Percentiles rank a stretch among this genome's conserved stretches.
phyloP scores from a whole-genome alignment of 768 basidiomycete species.

The Pulveroboletus frians region DNA sequence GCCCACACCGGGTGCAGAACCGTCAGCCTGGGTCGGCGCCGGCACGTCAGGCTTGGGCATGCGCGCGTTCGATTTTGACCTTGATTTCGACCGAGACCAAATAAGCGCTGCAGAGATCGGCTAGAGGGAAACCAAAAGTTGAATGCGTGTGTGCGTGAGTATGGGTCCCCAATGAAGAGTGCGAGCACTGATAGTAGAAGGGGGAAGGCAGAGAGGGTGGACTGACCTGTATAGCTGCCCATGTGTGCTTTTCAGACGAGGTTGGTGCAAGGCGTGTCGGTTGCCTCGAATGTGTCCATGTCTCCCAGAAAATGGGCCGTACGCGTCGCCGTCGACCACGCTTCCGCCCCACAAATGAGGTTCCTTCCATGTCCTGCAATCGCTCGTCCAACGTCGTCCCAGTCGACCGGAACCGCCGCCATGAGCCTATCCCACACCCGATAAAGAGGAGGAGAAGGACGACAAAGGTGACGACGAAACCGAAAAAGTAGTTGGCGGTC shows the following conservation, averaged over 20 bases:
- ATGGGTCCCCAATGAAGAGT: background rate
- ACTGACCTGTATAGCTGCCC: conserved; percentile 25
- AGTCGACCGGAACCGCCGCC: conserved; percentile 32
- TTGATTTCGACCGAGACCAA: conserved; percentile 12
- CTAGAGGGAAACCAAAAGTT: conserved; percentile 1
- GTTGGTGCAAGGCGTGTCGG: background rate
- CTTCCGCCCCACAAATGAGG: conserved; percentile 2
- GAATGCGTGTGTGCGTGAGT: background rate
- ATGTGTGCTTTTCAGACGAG: conserved; percentile 1
- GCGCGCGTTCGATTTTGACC: background rate
- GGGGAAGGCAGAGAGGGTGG: background rate
- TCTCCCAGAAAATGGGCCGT: conserved; percentile 18
- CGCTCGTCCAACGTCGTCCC: conserved; percentile 19
- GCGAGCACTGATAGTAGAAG: background rate
- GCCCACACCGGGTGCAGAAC: background rate
- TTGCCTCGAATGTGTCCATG: conserved; percentile 11
- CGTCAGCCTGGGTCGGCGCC: background rate
- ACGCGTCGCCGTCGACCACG: conserved; percentile 16
- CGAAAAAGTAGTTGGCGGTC: conserved; percentile 30
- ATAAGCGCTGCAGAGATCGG: conserved; percentile 21
- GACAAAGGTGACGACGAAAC: conserved; percentile 31
- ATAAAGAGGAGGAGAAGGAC: conserved; percentile 44
- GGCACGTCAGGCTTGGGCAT: background rate
- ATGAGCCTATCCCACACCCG: conserved; percentile 45
- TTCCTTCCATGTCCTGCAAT: conserved; percentile 13